Base-by-base conservation (phyloP, 169 alveolate species). In the Babesia ovis region DNA sequence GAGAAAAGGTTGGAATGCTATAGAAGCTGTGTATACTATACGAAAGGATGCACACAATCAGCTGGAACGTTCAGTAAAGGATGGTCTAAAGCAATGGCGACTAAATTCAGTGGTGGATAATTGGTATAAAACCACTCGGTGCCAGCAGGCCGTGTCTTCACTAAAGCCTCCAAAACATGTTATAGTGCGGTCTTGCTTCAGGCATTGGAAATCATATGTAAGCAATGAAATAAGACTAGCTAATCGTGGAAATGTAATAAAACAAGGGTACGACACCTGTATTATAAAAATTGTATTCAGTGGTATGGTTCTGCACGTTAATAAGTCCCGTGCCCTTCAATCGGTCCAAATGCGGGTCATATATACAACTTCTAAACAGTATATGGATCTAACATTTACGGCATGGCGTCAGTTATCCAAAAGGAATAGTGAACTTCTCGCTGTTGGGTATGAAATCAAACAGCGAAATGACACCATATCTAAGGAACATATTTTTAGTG, bases 71-170 rank as follows among this genome's bases (percentile, higher is more conserved):
- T 34, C 59, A 0, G 25, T 46, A 0, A 12, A 46, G 32, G 48
- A 32, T 22, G 62, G 23, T 6, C 0, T 64, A 8, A 23, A 32
- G 0, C 11, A 3, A 35, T 34, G 59, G 61, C 61, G 62, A 8
- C 2, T 46, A 16, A 8, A 39, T 11, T 3, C 35, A 23, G 11
- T 9, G 0, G 25, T 64, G 12, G 74, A 29, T 18, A 18, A 39
- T 11, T 64, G 74, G 74, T 11, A 48, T 37, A 64, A 64, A 45
- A 25, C 74, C 11, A 31, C 62, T 4, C 60, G 48, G n/a, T 64
- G 74, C 34, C 20, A 16, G 61, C 41, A 16, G 61, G 48, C 74
- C 1, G 22, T 50, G 8, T 4, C 34, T 1, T 29, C 74, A 12
- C 45, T 64, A 9, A 46, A 3, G 4, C 60, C 45, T 16, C n/a